Base-by-base conservation (phyloP, 2,329 filamentous ascomycete genomes). In the Coleophoma cylindrospora region DNA sequence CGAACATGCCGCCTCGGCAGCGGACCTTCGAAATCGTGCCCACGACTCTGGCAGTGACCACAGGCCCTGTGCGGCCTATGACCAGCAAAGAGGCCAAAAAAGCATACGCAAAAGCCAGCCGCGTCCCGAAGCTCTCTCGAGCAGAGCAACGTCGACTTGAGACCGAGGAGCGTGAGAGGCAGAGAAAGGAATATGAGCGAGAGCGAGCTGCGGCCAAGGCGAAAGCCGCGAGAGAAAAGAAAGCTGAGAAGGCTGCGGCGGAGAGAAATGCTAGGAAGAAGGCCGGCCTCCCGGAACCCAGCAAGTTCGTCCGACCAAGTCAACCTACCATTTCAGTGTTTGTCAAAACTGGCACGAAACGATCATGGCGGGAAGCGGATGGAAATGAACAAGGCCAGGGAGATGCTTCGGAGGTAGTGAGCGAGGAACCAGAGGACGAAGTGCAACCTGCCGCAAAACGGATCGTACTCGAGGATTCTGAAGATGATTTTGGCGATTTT, bases 251-350 rank as follows among this genome's bases (percentile, higher is more conserved):
- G 58, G 78, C 79, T 45, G 62, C 70, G 22, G 71, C 70, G 8
- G 74, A 75, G 51, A 68, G 66, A 41, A 72, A 76, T n/a, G 72
- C 69, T 47, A 79, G 74, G 65, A 76, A 67, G 58, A 75, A 69
- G 54, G 74, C 70, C 48, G 76, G 80, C 0, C 50, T 80, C 51
- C 81, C 81, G 13, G 64, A 81, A 4, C 70, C 78, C n/a, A 70
- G 69, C 12, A 58, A 49, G 52, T 57, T 53, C 45, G 75, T 80
- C 4, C 70, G 74, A 34, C 74, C 80, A 0, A 83, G 80, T 34
- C 81, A 84, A 61, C 75, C 75, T 40, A 79, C 75, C 0, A 80
- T 84, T 54, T 69, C 77, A 15, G 61, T 71, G 34, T 84, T 84
- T 50, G 64, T 79, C 8, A 65, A 68, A 34, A 46, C 40, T 43